A percentile compares a stretch with the other conserved stretches of the same genome.
phyloP scores from a whole-genome alignment of 2,329 filamentous ascomycete species.

The Clonostachys solani region DNA sequence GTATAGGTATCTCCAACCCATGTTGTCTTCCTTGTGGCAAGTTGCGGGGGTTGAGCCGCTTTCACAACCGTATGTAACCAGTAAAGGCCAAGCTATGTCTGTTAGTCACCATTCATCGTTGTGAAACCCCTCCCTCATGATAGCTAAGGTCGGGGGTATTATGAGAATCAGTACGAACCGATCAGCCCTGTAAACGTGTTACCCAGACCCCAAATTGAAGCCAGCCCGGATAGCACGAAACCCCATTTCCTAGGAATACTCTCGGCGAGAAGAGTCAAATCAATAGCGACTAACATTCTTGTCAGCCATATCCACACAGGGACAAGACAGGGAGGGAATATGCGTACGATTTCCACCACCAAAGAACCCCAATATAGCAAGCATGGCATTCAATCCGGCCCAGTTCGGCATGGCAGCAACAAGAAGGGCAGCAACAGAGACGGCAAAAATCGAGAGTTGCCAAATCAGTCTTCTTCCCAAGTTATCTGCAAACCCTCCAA shows the following conservation, averaged over 20 bases:
- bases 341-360: slow-evolving; percentile 10
- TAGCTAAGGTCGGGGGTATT: background rate
- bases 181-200: slow-evolving; percentile 9
- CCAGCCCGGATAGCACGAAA: slow-evolving; percentile 9
- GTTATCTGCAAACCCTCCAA: slow-evolving; percentile 9
- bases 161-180: slow-evolving; percentile 4
- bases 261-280: slow-evolving; percentile 11
- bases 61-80: slow-evolving; percentile 10
- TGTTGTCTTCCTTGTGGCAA: slow-evolving; percentile 30
- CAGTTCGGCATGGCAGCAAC: slow-evolving; percentile 9
- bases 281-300: slow-evolving; percentile 8
- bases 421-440: slow-evolving; percentile 6
- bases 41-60: slow-evolving; percentile 10
- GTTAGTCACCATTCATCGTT: too few relatives aligned
- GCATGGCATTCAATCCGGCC: slow-evolving; percentile 8
- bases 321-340: too few relatives aligned
- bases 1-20: slow-evolving; percentile 37
- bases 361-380: slow-evolving; percentile 8
- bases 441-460: slow-evolving; percentile 10
- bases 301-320: background rate
- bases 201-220: slow-evolving; percentile 9
- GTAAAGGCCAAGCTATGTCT: slow-evolving; percentile 8
- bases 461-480: slow-evolving; percentile 9
- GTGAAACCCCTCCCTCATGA: too few relatives aligned
- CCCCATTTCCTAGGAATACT: slow-evolving; percentile 8